A percentile compares a stretch with the other conserved stretches of the same genome.
phyloP scores from a whole-genome alignment of 176 grass and related monocot genomes.

The Juncus effusus region DNA sequence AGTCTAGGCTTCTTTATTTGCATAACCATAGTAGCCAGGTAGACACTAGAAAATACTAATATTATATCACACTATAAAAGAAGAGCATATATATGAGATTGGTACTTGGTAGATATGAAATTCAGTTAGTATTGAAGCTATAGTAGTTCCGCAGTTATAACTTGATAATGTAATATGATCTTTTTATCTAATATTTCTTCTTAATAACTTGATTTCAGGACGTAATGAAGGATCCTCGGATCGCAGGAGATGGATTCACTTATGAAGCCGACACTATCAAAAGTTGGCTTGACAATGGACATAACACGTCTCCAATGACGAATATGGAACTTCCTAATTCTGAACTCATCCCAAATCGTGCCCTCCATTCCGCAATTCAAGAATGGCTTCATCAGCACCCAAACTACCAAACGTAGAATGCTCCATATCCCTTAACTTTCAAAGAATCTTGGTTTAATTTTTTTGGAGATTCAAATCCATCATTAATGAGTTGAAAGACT shows the following conservation, averaged over 20 bases:
- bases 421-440: no score
- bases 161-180: neutral
- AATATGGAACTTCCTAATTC: conserved; percentile 27
- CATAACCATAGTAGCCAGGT: neutral
- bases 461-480: no score
- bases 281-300: conserved; percentile 45
- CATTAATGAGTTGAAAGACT: no score
- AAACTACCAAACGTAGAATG: no score
- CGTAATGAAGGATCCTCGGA: conserved; percentile 51
- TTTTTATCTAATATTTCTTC: neutral
- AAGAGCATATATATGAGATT: no score
- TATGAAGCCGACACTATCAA: conserved; percentile 52
- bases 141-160: neutral
- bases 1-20: neutral
- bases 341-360: conserved; percentile 41
- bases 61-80: neutral
- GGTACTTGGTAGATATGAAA: no score
- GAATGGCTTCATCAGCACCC: conserved; percentile 36
- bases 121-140: no score
- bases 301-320: conserved; percentile 44
- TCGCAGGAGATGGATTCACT: conserved; percentile 57
- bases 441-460: no score
- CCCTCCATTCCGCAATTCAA: conserved; percentile 50
- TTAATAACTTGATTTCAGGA: conserved; percentile 37
- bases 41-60: neutral